phyloP scores from a whole-genome alignment of 2,329 filamentous ascomycete genomes.

The Cladosporium sphaerospermum region DNA sequence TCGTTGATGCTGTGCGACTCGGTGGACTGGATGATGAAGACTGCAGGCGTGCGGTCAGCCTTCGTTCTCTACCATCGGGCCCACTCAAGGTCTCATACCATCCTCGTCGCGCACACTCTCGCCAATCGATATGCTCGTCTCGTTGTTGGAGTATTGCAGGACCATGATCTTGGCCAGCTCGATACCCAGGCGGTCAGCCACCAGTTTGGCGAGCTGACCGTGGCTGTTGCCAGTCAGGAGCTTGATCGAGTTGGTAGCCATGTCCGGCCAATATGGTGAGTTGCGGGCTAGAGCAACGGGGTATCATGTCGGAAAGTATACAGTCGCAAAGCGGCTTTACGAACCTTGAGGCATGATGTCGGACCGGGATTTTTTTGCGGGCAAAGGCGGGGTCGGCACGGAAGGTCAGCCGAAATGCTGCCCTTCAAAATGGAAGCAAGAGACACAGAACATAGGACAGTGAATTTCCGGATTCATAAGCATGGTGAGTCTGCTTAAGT shows the following conservation, averaged over 20 bases:
- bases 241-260: slow-evolving; percentile 71
- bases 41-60: slow-evolving; percentile 32
- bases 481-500: neutral
- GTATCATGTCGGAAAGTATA: slow-evolving; percentile 16
- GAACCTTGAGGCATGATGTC: neutral
- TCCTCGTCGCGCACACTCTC: slow-evolving; percentile 96
- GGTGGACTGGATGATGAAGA: slow-evolving; percentile 95
- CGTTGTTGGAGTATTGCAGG: slow-evolving; percentile 79
- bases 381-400: neutral
- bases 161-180: slow-evolving; percentile 73
- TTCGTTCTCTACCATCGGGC: neutral
- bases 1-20: slow-evolving; percentile 96
- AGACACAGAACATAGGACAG: too few relatives aligned
- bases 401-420: neutral
- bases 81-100: slow-evolving; percentile 44
- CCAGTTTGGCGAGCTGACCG: slow-evolving; percentile 62
- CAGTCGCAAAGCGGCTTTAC: slow-evolving; percentile 2
- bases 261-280: slow-evolving; percentile 27
- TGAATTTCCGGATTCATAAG: too few relatives aligned
- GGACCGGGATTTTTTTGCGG: neutral
- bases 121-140: slow-evolving; percentile 86
- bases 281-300: slow-evolving; percentile 1
- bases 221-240: slow-evolving; percentile 70
- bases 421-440: too few relatives aligned
- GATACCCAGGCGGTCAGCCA: slow-evolving; percentile 66